phyloP scores from a whole-genome alignment of 176 grass and related monocot species.

The Musa troglodytarum region DNA sequence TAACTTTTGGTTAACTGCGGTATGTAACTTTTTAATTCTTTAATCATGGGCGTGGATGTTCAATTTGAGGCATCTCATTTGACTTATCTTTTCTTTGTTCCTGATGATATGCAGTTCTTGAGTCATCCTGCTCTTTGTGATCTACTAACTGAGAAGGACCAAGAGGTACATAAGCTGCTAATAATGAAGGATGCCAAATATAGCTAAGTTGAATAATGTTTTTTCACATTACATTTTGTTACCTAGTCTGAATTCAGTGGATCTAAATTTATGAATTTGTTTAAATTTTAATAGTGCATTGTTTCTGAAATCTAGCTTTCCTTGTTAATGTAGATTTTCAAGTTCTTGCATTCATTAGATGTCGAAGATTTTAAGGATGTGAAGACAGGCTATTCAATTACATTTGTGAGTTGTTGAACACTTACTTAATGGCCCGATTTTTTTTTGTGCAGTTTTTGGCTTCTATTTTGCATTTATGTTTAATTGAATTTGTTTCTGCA shows the following conservation, averaged over 20 bases:
- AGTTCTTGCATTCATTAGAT: conserved; percentile 61
- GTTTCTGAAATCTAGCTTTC: conserved; percentile 6
- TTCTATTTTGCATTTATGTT: background rate
- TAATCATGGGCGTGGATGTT: background rate
- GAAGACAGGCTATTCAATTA: conserved; percentile 75
- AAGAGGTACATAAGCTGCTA: conserved; percentile 31
- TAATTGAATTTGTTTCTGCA: conserved; percentile 12
- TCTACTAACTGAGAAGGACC: conserved; percentile 66
- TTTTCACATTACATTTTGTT: background rate
- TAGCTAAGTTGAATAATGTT: background rate
- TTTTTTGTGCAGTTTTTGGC: background rate
- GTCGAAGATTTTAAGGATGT: conserved; percentile 72
- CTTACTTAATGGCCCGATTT: background rate
- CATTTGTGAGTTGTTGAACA: conserved; percentile 37
- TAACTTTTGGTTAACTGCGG: conserved; percentile 88
- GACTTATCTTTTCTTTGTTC: background rate
- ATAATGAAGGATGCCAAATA: background rate
- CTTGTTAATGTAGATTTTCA: conserved; percentile 55
- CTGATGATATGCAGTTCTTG: conserved; percentile 45
- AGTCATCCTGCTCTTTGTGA: conserved; percentile 77
- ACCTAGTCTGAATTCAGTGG: background rate
- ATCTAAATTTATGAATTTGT: background rate
- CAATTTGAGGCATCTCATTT: background rate
- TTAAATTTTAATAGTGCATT: background rate
- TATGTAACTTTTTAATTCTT: conserved; percentile 20